phyloP scores from a whole-genome alignment of 306 rosid genomes.

The Pueraria montana region DNA sequence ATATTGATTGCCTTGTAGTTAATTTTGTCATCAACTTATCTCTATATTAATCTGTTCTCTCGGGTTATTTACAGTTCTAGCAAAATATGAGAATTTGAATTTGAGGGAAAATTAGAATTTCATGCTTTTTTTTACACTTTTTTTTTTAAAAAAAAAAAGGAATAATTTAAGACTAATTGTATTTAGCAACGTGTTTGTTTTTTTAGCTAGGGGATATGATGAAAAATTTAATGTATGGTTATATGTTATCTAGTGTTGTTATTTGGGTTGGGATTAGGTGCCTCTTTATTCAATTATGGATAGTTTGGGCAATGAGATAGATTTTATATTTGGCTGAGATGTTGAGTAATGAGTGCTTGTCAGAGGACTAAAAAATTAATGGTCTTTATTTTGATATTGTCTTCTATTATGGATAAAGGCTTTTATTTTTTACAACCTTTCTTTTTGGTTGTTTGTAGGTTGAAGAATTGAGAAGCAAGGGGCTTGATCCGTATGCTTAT shows the following conservation, averaged over 20 bases:
- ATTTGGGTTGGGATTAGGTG: slow-evolving; percentile 34
- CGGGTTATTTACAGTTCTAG: slow-evolving; percentile 18
- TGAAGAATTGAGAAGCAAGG: slow-evolving; percentile 89
- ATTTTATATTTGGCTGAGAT: not conserved
- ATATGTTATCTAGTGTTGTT: slow-evolving; percentile 2
- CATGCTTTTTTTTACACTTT: not conserved
- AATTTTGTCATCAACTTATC: not conserved
- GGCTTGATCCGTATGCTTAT: slow-evolving; percentile 90
- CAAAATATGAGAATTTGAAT: not conserved
- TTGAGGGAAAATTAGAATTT: slow-evolving; percentile 6
- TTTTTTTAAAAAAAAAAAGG: not conserved
- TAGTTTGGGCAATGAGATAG: slow-evolving; percentile 37
- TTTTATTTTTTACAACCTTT: not conserved
- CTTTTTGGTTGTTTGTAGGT: slow-evolving; percentile 59
- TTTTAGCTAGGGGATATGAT: not conserved
- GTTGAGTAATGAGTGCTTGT: slow-evolving; percentile 5
- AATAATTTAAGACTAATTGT: slow-evolving; percentile 8
- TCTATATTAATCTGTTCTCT: not conserved
- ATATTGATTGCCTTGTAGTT: not conserved
- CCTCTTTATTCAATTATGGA: slow-evolving; percentile 24
- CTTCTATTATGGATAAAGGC: not conserved
- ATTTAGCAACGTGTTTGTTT: not conserved
- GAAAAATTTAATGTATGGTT: slow-evolving; percentile 24
- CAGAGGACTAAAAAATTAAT: slow-evolving; percentile 35
- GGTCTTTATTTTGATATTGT: slow-evolving; percentile 28